phyloP scores from a whole-genome alignment of 805 yeast species.

The Lachancea dasiensis region DNA sequence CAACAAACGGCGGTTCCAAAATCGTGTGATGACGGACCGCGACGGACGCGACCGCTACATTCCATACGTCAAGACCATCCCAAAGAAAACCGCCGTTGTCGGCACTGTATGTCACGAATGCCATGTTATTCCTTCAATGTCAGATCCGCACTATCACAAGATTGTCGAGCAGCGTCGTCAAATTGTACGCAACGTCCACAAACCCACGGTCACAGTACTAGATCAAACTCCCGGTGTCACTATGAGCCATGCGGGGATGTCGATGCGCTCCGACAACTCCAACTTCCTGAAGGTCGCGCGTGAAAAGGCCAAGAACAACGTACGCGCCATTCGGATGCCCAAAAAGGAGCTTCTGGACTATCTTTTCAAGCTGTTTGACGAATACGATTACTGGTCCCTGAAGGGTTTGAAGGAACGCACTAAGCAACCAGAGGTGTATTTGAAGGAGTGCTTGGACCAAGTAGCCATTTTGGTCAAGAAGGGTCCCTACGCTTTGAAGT shows the following conservation, averaged over 20 bases:
- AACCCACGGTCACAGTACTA: conserved; percentile 60
- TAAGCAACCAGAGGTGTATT: conserved; percentile 88
- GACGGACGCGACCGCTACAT: conserved; percentile 45
- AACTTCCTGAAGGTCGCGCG: conserved; percentile 53
- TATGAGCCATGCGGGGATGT: conserved; percentile 81
- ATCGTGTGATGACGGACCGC: conserved; percentile 35
- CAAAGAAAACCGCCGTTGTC: conserved; percentile 74
- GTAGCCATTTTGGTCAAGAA: conserved; percentile 86
- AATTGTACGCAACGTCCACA: conserved; percentile 42
- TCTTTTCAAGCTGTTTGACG: conserved; percentile 84
- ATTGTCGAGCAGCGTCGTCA: conserved; percentile 53
- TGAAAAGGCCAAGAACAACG: conserved; percentile 42
- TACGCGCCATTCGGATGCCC: conserved; percentile 88
- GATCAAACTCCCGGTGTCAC: conserved; percentile 82
- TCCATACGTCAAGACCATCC: conserved; percentile 85
- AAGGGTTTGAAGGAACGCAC: conserved; percentile 92
- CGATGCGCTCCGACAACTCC: conserved; percentile 66
- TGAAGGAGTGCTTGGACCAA: conserved; percentile 84
- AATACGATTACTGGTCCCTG: conserved; percentile 94
- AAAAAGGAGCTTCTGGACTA: conserved; percentile 84
- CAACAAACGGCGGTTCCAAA: conserved; percentile 30
- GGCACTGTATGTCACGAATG: conserved; percentile 94
- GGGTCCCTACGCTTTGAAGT: conserved; percentile 93
- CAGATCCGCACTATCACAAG: conserved; percentile 63
- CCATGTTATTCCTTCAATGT: conserved; percentile 71